These are phyloP conservation scores for Pseudozyma flocculosa DNA, from an alignment of 1,284 basidiomycete species.

Conservation along the genomic window DNA sequence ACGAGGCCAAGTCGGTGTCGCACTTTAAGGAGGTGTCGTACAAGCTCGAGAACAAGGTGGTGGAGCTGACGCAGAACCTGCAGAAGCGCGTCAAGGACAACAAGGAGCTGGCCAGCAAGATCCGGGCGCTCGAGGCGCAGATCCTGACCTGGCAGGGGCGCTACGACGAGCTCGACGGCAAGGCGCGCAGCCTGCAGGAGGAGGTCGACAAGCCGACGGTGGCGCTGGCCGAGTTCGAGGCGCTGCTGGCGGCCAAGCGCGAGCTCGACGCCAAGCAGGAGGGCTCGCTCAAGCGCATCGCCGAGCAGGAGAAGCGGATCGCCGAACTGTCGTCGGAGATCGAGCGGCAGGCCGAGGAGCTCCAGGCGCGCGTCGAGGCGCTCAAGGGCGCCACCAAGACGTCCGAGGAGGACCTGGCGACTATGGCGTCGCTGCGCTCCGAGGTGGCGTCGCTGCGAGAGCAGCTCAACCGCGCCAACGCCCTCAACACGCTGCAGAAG, in stretches of 20 bases:
- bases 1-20: constrained; percentile 91
- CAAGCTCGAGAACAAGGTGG: constrained; percentile 96
- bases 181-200: constrained; percentile 72
- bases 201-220: constrained; percentile 74
- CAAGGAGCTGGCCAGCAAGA: constrained; percentile 75
- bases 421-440: constrained; percentile 82
- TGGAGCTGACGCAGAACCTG: constrained; percentile 94
- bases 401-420: constrained; percentile 73
- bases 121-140: constrained; percentile 79
- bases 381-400: constrained; percentile 48
- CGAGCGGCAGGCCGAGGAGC: constrained; percentile 69
- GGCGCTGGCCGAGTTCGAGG: constrained; percentile 74
- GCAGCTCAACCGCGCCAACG: constrained; percentile 90
- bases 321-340: constrained; percentile 71
- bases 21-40: constrained; percentile 99
- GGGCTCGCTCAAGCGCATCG: constrained; percentile 71
- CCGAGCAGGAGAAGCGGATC: constrained; percentile 82
- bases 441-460: constrained; percentile 90
- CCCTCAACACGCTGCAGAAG: constrained; percentile 60
- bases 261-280: constrained; percentile 80
- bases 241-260: constrained; percentile 73
- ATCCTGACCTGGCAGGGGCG: constrained; percentile 79
- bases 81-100: constrained; percentile 90
- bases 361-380: constrained; percentile 68
- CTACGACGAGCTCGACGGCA: constrained; percentile 83